Conservation (phyloP, 75 land plant species). For the Gnetum montanum region DNA sequence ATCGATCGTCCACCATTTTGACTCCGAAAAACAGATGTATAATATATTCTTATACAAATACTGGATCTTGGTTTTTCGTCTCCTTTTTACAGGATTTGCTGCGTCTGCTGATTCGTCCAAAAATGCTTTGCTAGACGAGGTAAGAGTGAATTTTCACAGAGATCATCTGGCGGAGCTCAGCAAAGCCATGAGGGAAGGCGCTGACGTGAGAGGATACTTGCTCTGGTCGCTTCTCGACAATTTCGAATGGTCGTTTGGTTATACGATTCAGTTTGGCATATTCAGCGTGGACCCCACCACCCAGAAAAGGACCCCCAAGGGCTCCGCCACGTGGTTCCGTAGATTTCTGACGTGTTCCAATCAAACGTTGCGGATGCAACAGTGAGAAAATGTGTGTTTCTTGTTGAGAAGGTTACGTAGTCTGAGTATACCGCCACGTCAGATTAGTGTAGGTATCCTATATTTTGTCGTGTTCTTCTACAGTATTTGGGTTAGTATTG, state of each 20-base stretch:
- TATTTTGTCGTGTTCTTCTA: too few relatives aligned
- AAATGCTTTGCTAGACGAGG: not conserved
- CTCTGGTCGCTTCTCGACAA: conserved; percentile 14
- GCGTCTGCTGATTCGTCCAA: not conserved
- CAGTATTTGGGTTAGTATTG: too few relatives aligned
- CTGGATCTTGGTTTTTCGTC: not conserved
- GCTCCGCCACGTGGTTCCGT: conserved; percentile 5
- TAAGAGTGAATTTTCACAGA: not conserved
- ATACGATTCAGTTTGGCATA: conserved; percentile 8
- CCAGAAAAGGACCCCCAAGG: conserved; percentile 4
- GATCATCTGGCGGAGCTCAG: not conserved
- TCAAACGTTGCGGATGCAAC: too few relatives aligned
- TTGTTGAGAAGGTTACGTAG: too few relatives aligned
- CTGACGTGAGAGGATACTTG: conserved; percentile 14
- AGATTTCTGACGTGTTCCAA: too few relatives aligned
- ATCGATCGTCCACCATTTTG: not conserved
- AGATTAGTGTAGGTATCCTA: too few relatives aligned
- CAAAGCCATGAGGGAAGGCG: not conserved
- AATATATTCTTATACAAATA: not conserved
- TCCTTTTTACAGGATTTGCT: not conserved
- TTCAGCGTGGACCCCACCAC: conserved; percentile 3
- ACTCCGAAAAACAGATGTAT: not conserved
- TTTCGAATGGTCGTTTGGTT: conserved; percentile 15
- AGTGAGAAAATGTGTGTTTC: too few relatives aligned
- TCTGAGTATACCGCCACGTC: too few relatives aligned